These are phyloP conservation scores for Tarenaya hassleriana DNA, from an alignment of 345 rosid species.

Conservation along the genomic window DNA sequence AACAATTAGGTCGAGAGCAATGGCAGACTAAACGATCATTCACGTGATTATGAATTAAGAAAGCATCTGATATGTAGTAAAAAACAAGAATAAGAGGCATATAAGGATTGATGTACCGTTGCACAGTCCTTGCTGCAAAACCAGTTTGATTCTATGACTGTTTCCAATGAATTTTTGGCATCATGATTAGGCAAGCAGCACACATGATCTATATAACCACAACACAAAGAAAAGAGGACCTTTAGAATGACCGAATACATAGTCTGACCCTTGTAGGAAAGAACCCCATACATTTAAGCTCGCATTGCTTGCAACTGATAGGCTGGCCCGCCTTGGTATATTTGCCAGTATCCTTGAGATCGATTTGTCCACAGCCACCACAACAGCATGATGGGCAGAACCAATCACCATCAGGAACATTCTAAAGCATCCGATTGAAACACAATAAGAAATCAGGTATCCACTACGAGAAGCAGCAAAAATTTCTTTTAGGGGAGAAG, in stretches of 20 bases:
- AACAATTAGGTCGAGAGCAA: conserved; percentile 17
- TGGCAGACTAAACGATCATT: too few relatives aligned
- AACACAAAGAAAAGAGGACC: conserved; percentile 17
- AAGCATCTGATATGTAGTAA: too few relatives aligned
- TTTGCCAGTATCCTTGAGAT: conserved; percentile 27
- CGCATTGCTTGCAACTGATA: conserved; percentile 57
- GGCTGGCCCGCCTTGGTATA: conserved; percentile 22
- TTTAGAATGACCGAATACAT: conserved; percentile 19
- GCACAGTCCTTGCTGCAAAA: conserved; percentile 68
- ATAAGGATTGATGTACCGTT: conserved; percentile 35
- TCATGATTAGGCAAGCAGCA: conserved; percentile 34
- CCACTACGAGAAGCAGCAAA: conserved; percentile 5
- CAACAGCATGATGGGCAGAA: conserved; percentile 85
- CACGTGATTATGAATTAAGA: too few relatives aligned
- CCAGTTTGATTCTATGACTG: conserved; percentile 34
- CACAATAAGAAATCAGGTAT: conserved; percentile 16
- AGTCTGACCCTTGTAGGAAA: conserved; percentile 10
- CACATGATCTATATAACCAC: conserved; percentile 47
- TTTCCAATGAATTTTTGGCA: conserved; percentile 19
- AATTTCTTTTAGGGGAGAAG: conserved; percentile 12
- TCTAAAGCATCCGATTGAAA: conserved; percentile 32
- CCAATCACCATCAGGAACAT: conserved; percentile 80
- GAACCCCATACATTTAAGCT: conserved; percentile 49
- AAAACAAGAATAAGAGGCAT: conserved; percentile 2
- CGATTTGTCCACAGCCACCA: conserved; percentile 39